phyloP scores from a whole-genome alignment of 352 stramenopile genomes.

The Pelagophyceae sp. region DNA sequence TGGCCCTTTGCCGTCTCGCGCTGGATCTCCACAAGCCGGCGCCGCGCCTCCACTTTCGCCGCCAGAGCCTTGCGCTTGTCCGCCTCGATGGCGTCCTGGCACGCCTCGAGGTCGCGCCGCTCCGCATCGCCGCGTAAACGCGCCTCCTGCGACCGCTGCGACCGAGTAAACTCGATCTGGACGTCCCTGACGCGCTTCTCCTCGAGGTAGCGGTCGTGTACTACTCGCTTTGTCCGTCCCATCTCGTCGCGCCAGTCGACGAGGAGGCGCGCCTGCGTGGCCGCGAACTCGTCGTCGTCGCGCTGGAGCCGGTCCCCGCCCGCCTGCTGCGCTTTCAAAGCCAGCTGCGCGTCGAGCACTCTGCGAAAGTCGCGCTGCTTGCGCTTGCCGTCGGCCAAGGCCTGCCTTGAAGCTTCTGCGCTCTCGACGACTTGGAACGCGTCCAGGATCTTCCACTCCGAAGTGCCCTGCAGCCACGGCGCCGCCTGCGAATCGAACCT shows the following conservation, averaged over 20 bases:
- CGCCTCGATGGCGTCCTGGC: background rate
- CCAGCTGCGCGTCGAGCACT: slow-evolving; percentile 7
- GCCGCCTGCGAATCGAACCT: too few species aligned
- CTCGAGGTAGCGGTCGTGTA: background rate
- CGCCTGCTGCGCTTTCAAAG: background rate
- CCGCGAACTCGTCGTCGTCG: background rate
- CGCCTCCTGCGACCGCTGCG: background rate
- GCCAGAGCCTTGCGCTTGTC: background rate
- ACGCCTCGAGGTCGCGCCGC: background rate
- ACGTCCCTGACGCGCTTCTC: background rate
- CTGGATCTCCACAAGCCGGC: background rate
- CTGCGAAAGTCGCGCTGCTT: background rate
- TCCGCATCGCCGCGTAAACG: background rate
- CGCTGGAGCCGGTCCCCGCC: background rate
- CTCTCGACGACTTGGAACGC: slow-evolving; percentile 3
- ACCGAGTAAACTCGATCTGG: background rate
- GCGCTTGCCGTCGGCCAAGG: background rate
- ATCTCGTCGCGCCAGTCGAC: slow-evolving; percentile 7
- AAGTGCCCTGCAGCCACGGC: background rate
- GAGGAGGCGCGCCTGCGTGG: background rate
- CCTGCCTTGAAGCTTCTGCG: background rate
- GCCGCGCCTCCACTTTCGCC: background rate
- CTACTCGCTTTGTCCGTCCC: background rate
- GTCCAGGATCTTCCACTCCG: slow-evolving; percentile 12
- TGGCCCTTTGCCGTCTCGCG: background rate